These are phyloP conservation scores for Phalaenopsis hybrid DNA, from an alignment of 116 monocot species.

Conservation along the genomic window DNA sequence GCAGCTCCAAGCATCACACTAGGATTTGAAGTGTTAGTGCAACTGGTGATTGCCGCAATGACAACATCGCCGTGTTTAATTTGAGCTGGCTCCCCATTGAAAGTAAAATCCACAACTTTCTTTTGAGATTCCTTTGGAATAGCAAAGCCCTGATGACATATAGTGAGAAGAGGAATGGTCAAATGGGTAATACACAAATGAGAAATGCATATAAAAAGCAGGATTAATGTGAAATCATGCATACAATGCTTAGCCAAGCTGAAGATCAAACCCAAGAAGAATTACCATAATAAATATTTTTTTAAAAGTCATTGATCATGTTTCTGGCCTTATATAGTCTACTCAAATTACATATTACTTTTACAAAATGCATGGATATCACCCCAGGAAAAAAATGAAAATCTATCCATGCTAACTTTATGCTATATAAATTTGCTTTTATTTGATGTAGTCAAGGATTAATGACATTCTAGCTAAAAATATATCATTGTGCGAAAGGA, in stretches of 20 bases:
- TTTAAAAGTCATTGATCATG: background rate
- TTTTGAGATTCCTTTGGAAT: constrained; percentile 77
- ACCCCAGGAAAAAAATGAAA: too few species aligned
- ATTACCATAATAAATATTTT: background rate
- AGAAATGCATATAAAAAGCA: background rate
- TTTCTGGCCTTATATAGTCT: background rate
- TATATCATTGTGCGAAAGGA: too few species aligned
- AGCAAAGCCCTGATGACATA: constrained; percentile 66
- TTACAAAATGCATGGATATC: background rate
- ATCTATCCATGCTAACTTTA: too few species aligned
- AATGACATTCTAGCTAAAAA: too few species aligned
- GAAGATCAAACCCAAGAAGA: background rate
- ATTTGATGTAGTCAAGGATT: too few species aligned
- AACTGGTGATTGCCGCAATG: constrained; percentile 92
- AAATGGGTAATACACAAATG: constrained; percentile 1
- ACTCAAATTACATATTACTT: background rate
- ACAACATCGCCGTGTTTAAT: constrained; percentile 89
- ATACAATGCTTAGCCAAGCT: background rate
- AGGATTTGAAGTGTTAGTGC: constrained; percentile 96
- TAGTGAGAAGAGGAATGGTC: background rate
- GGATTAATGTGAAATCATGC: constrained; percentile 1
- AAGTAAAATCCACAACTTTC: constrained; percentile 64
- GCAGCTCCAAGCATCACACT: constrained; percentile 96
- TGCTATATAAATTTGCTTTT: too few species aligned
- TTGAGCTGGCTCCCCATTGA: constrained; percentile 57